Conservation (phyloP, 768 basidiomycete species). For the Mycena galericulata region DNA sequence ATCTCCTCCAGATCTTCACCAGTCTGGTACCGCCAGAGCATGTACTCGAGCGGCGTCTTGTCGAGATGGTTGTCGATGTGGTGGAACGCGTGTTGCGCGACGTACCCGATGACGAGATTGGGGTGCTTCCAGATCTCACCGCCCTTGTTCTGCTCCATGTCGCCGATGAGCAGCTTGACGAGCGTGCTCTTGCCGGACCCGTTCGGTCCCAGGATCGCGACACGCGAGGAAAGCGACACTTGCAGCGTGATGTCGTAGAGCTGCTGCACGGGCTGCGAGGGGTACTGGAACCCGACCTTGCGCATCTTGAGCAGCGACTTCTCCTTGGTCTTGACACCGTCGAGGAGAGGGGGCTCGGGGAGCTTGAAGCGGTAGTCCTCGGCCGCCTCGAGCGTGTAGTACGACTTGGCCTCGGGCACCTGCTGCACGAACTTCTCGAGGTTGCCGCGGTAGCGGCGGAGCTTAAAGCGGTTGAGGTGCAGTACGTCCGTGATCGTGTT, state of each 20-base stretch:
- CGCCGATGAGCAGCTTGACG: constrained; percentile 96
- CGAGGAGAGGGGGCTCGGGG: constrained; percentile 95
- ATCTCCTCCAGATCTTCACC: constrained; percentile 99
- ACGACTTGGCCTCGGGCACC: constrained; percentile 97
- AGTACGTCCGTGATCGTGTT: constrained; percentile 98
- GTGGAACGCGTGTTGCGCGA: constrained; percentile 99
- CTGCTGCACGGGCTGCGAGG: constrained; percentile 86
- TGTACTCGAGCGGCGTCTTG: constrained; percentile 98
- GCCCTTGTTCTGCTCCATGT: constrained; percentile 95
- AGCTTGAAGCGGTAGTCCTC: constrained; percentile 99
- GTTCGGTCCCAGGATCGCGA: constrained; percentile 98
- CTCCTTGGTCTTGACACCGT: constrained; percentile 99
- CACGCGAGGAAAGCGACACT: constrained; percentile 98
- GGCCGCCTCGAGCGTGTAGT: constrained; percentile 94
- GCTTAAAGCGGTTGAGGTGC: constrained; percentile 98
- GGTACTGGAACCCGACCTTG: constrained; percentile 97
- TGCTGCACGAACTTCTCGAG: constrained; percentile 93
- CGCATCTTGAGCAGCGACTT: constrained; percentile 98
- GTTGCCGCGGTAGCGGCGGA: constrained; percentile 95
- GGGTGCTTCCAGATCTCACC: constrained; percentile 99
- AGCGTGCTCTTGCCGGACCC: constrained; percentile 98
- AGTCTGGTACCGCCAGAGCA: constrained; percentile 99
- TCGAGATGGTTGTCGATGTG: constrained; percentile 98
- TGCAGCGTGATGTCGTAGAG: constrained; percentile 95
- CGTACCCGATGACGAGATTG: constrained; percentile 99